phyloP scores from a whole-genome alignment of 805 yeast genomes.

The Wickerhamomyces xylosicus region DNA sequence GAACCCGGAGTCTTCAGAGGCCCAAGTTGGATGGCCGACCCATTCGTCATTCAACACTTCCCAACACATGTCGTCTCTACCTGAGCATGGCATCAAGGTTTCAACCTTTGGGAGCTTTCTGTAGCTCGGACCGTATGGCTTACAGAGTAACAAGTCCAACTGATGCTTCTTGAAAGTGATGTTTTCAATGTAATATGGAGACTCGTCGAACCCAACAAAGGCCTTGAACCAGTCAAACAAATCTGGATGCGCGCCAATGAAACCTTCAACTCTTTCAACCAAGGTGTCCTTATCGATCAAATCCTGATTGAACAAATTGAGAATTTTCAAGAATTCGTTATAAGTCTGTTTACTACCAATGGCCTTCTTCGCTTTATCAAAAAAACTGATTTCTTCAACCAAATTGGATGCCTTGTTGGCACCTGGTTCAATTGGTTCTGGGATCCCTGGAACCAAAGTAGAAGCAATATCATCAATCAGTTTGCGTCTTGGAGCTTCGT shows the following conservation, averaged over 20 bases:
- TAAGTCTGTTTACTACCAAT: slow-evolving; percentile 85
- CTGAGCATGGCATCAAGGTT: slow-evolving; percentile 94
- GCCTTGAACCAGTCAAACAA: slow-evolving; percentile 84
- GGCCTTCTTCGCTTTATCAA: slow-evolving; percentile 83
- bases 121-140: slow-evolving; percentile 93
- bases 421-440: slow-evolving; percentile 69
- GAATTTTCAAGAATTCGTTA: slow-evolving; percentile 81
- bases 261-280: slow-evolving; percentile 76
- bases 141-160: slow-evolving; percentile 80
- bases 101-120: slow-evolving; percentile 88
- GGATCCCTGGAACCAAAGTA: slow-evolving; percentile 72
- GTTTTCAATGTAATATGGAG: slow-evolving; percentile 80
- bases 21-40: slow-evolving; percentile 99
- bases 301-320: slow-evolving; percentile 84
- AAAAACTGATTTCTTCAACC: slow-evolving; percentile 80
- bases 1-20: slow-evolving; percentile 97
- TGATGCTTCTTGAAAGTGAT: slow-evolving; percentile 83
- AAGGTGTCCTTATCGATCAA: slow-evolving; percentile 75
- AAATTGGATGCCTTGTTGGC: slow-evolving; percentile 48
- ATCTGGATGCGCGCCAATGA: slow-evolving; percentile 73
- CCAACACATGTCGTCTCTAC: slow-evolving; percentile 99
- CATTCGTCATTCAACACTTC: slow-evolving; percentile 96
- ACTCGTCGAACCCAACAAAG: slow-evolving; percentile 82
- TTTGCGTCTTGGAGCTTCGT: slow-evolving; percentile 8
- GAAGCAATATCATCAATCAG: slow-evolving; percentile 35